Percentiles rank a stretch among this genome's conserved stretches.
Conservation (phyloP, 2,329 filamentous ascomycete species). For the Fusarium nygamai region DNA sequence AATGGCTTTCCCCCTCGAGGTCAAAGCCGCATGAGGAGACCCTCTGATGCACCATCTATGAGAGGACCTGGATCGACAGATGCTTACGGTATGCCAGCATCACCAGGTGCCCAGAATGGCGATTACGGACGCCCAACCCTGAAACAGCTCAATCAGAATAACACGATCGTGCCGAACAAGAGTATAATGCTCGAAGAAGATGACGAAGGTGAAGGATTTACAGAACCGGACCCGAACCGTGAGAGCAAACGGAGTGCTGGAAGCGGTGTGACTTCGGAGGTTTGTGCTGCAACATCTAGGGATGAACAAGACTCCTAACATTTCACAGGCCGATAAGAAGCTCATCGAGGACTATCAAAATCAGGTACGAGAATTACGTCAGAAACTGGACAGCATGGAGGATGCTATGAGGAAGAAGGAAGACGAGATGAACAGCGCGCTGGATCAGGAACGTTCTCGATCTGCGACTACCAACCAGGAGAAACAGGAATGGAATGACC, state of each 20-base stretch:
- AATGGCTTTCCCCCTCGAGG: constrained; percentile 60
- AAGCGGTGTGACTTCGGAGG: constrained; percentile 50
- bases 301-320: constrained; percentile 25
- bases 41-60: constrained; percentile 72
- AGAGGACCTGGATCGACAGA: constrained; percentile 56
- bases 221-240: constrained; percentile 47
- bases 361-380: constrained; percentile 78
- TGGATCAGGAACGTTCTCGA: constrained; percentile 67
- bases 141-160: constrained; percentile 88
- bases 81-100: constrained; percentile 66
- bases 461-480: constrained; percentile 65
- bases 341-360: constrained; percentile 81
- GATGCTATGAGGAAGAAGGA: constrained; percentile 75
- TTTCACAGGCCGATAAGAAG: constrained; percentile 71
- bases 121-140: constrained; percentile 81
- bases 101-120: constrained; percentile 66
- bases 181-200: constrained; percentile 98
- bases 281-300: constrained; percentile 41
- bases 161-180: constrained; percentile 97
- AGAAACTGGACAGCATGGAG: constrained; percentile 78
- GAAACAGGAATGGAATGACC: constrained; percentile 75
- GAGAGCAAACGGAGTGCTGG: constrained; percentile 46
- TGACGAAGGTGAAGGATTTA: constrained; percentile 75
- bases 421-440: constrained; percentile 64
- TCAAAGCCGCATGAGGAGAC: constrained; percentile 64